These are phyloP conservation scores for Thalassiosira hispida DNA, from an alignment of 352 stramenopile species.

Conservation along the genomic window DNA sequence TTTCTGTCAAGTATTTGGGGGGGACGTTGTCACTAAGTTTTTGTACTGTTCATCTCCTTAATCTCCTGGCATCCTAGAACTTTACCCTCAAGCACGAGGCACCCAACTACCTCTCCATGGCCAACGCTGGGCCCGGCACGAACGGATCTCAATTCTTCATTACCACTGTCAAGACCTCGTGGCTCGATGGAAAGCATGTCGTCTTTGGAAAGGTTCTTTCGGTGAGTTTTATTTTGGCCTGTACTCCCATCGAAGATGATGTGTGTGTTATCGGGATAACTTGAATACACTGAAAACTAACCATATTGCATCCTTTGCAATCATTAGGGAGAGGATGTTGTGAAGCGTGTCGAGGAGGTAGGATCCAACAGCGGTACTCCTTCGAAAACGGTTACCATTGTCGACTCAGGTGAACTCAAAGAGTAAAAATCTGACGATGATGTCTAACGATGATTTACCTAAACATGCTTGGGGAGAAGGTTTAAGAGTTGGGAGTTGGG, in stretches of 20 bases:
- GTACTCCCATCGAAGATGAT: background rate
- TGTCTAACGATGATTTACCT: too few species aligned
- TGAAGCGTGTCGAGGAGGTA: slow-evolving; percentile 87
- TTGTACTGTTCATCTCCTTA: background rate
- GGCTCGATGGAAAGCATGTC: slow-evolving; percentile 89
- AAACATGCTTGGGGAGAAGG: too few species aligned
- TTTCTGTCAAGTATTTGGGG: too few species aligned
- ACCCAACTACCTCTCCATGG: slow-evolving; percentile 93
- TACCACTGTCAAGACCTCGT: slow-evolving; percentile 92
- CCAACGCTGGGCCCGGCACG: slow-evolving; percentile 86
- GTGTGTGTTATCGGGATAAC: too few species aligned
- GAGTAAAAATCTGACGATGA: slow-evolving; percentile 5
- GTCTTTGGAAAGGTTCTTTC: slow-evolving; percentile 72
- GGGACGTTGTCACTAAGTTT: too few species aligned
- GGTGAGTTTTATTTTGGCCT: slow-evolving; percentile 14
- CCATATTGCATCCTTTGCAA: background rate
- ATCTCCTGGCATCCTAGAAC: slow-evolving; percentile 95
- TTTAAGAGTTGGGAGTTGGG: too few species aligned
- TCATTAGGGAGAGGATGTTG: slow-evolving; percentile 69
- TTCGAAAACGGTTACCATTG: slow-evolving; percentile 76
- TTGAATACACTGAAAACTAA: background rate
- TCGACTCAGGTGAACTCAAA: slow-evolving; percentile 80
- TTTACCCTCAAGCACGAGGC: slow-evolving; percentile 96
- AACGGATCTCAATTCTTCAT: slow-evolving; percentile 98
- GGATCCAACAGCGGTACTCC: slow-evolving; percentile 73